These are phyloP conservation scores for Lichtheimia ornata DNA, from an alignment of 371 early-diverging fungal species.

Conservation along the genomic window DNA sequence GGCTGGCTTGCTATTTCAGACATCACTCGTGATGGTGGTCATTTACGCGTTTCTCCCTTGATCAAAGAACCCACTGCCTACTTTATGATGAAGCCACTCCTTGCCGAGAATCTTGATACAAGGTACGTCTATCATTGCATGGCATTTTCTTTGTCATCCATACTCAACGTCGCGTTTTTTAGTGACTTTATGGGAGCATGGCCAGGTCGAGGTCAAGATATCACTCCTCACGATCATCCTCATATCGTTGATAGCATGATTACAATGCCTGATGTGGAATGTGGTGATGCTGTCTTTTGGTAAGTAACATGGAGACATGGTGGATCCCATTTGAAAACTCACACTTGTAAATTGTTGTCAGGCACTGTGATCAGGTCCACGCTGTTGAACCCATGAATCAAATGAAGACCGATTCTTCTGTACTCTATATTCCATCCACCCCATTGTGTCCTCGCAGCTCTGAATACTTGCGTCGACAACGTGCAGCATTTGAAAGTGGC, in stretches of 20 bases:
- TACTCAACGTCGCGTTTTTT: too few relatives aligned
- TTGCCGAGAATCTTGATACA: constrained; percentile 24
- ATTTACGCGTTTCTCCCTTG: constrained; percentile 42
- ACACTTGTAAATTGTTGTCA: neutral
- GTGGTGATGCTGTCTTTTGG: constrained; percentile 47
- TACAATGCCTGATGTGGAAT: constrained; percentile 33
- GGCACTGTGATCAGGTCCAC: constrained; percentile 45
- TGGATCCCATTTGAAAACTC: too few relatives aligned
- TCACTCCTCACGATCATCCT: constrained; percentile 29
- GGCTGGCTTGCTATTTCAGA: constrained; percentile 45
- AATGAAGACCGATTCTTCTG: constrained; percentile 35
- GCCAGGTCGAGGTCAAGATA: constrained; percentile 38
- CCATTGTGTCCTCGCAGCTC: constrained; percentile 37
- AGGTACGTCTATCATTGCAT: constrained; percentile 14
- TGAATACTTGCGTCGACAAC: constrained; percentile 27
- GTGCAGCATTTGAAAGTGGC: constrained; percentile 29
- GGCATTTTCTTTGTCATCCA: too few relatives aligned
- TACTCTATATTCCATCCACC: constrained; percentile 42
- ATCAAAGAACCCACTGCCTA: constrained; percentile 40
- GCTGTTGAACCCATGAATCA: constrained; percentile 35
- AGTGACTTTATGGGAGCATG: constrained; percentile 35
- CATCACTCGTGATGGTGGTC: constrained; percentile 33
- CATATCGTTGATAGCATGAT: constrained; percentile 41
- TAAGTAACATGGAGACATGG: constrained; percentile 5
- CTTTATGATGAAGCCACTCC: constrained; percentile 43